Base-by-base conservation (phyloP, 2,329 filamentous ascomycete species). In the Cryphonectria naterciae region DNA sequence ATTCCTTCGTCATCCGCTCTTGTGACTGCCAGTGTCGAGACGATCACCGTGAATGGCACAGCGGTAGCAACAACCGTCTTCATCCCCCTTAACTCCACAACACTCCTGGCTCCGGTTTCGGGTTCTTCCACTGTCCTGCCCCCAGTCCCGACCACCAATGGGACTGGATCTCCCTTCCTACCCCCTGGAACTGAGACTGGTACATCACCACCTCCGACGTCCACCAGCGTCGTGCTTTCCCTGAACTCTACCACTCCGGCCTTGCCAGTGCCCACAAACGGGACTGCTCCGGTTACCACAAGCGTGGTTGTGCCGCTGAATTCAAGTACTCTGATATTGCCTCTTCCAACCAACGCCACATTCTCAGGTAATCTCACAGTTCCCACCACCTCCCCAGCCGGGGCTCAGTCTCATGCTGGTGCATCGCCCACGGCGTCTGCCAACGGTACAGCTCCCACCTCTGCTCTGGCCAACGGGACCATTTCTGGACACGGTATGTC, bases 1-100 rank as follows among this genome's bases (percentile, higher is more conserved):
- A 43, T 65, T n/a, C 46, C 70, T 41, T 43, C 22, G 5, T 66
- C 68, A 19, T 61, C 63, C 8, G 60, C 56, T 52, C 65, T 68
- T 10, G 39, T 71, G 39, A 73, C 69, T 4, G 54, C 69, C 54
- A 63, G 64, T 15, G 25, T 73, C 2, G 68, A 69, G 63, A 73
- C 71, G 6, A 69, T 73, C 25, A 58, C 13, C 32, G 67, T 69
- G 43, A 68, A 68, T 25, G 71, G 71, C 32, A 71, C 71, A 39
- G 69, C 67, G 41, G 69, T 61, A 8, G 71, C 69, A 22, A 73
- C 71, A 19, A 72, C 65, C 17, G 5, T 73, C n/a, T 61, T 73
- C 28, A 63, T 73, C 17, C 43, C 70, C 46, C n/a, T 65, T n/a
- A 68, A 67, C 37, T 64, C 66, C 10, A 69, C 66, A 10, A 73